phyloP scores from a whole-genome alignment of 352 stramenopile genomes.

The Phytophthora crassamura region DNA sequence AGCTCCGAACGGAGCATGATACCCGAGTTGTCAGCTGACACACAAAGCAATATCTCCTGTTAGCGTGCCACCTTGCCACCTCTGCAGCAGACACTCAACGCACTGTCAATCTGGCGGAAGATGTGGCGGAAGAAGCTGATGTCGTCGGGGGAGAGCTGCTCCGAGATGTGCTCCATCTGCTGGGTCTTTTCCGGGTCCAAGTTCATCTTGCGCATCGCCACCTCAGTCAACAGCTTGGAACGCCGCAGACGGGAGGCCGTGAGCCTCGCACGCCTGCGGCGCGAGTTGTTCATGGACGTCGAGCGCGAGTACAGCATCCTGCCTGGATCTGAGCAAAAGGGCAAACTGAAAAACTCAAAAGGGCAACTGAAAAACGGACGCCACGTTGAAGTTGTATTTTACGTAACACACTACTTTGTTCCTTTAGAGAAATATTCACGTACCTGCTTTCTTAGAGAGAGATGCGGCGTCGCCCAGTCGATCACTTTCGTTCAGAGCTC shows the following conservation, averaged over 20 bases:
- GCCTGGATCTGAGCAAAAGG: not conserved
- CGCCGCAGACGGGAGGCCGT: slow-evolving; percentile 58
- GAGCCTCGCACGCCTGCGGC: slow-evolving; percentile 57
- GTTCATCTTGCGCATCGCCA: slow-evolving; percentile 71
- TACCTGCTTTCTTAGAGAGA: slow-evolving; percentile 28
- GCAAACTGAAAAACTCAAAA: slow-evolving; percentile 5
- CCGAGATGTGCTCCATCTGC: slow-evolving; percentile 64
- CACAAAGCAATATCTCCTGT: no score
- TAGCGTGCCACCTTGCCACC: not conserved
- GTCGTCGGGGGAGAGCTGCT: slow-evolving; percentile 61
- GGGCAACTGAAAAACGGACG: slow-evolving; percentile 10
- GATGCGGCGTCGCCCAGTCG: slow-evolving; percentile 28
- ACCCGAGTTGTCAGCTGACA: slow-evolving; percentile 54
- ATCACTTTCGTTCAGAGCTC: slow-evolving; percentile 8
- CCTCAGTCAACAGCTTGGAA: slow-evolving; percentile 64
- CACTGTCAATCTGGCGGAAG: slow-evolving; percentile 74
- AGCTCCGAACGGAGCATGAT: slow-evolving; percentile 76
- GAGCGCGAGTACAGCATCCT: slow-evolving; percentile 52
- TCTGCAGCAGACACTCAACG: not conserved
- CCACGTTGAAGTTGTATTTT: slow-evolving; percentile 23
- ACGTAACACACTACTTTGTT: slow-evolving; percentile 7
- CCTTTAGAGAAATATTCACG: slow-evolving; percentile 9
- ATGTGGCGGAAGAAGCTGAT: slow-evolving; percentile 75
- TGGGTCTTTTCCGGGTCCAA: slow-evolving; percentile 67
- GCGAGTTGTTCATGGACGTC: slow-evolving; percentile 50